phyloP scores from a whole-genome alignment of 306 rosid genomes.

The Cucurbita pepo region DNA sequence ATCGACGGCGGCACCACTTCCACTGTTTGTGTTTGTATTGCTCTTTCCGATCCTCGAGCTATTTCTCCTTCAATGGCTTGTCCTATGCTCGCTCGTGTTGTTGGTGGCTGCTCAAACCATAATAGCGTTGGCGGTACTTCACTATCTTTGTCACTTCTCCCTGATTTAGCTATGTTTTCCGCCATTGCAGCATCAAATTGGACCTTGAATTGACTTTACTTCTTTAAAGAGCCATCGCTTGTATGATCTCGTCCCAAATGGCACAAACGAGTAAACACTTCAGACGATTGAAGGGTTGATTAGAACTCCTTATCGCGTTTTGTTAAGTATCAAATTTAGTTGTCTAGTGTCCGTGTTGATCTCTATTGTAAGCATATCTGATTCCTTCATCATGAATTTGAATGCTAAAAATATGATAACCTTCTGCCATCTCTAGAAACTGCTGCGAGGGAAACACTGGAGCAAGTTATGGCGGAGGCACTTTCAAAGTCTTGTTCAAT shows the following conservation, averaged over 20 bases:
- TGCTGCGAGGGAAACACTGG: slow-evolving; percentile 81
- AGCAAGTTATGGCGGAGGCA: slow-evolving; percentile 80
- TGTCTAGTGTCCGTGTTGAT: neutral
- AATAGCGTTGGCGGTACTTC: slow-evolving; percentile 77
- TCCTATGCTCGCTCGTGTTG: slow-evolving; percentile 63
- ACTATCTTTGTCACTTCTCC: neutral
- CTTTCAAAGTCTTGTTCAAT: slow-evolving; percentile 58
- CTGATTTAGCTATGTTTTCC: neutral
- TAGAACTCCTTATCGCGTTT: neutral
- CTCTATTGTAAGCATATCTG: neutral
- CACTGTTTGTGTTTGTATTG: slow-evolving; percentile 75
- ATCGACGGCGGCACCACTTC: slow-evolving; percentile 84
- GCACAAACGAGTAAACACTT: neutral
- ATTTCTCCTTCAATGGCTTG: slow-evolving; percentile 29
- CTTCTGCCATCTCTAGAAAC: slow-evolving; percentile 33
- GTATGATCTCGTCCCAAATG: neutral
- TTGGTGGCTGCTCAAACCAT: slow-evolving; percentile 89
- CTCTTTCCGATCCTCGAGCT: slow-evolving; percentile 29
- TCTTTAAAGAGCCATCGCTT: neutral
- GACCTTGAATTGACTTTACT: neutral
- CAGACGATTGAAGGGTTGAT: neutral
- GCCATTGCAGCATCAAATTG: neutral
- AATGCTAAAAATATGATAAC: neutral
- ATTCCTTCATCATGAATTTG: neutral
- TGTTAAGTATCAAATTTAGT: neutral